Evolutionary conservation across 2,329 filamentous ascomycete genomes (phyloP).

Genomic region (Apiospora malaysiana): DNA sequence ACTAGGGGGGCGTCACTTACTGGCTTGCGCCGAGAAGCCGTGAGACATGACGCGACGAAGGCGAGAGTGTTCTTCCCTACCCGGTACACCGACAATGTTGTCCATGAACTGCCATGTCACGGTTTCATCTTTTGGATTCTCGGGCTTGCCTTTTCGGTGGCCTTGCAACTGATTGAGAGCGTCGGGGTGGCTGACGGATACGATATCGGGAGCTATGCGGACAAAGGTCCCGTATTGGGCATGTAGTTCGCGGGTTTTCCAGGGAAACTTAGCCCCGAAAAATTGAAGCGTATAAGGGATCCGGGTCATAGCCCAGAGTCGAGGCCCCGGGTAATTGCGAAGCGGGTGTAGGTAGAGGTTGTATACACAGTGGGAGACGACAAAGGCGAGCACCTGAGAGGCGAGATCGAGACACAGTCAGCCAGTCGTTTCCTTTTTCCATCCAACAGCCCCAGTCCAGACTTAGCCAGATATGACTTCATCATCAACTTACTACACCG

Average conservation of each 20-base stretch:
- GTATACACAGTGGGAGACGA: neutral
- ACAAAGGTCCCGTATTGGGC: conserved; percentile 22
- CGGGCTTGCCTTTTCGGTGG: conserved; percentile 31
- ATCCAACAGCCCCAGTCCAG: too few relatives aligned
- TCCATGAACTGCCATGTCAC: conserved; percentile 30
- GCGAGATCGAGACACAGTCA: too few relatives aligned
- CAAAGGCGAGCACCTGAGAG: neutral
- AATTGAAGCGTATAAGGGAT: conserved; percentile 8
- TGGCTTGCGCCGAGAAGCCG: conserved; percentile 29
- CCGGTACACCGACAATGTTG: conserved; percentile 37
- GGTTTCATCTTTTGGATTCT: conserved; percentile 34
- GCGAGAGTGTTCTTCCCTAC: conserved; percentile 27
- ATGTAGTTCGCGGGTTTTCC: conserved; percentile 11
- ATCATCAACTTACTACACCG: neutral
- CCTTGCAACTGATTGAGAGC: conserved; percentile 41
- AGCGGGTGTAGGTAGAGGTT: conserved; percentile 24
- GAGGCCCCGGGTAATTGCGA: conserved; percentile 19
- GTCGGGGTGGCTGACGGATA: conserved; percentile 43
- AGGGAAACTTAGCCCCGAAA: neutral
- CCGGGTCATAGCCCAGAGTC: conserved; percentile 21
- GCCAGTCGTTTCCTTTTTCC: too few relatives aligned
- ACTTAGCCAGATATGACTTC: too few relatives aligned
- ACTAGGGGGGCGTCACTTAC: neutral
- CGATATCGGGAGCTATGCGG: conserved; percentile 18
- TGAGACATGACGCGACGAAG: conserved; percentile 27